These are phyloP conservation scores for Rosa hybrid DNA, from an alignment of 331 rosid species.

Conservation along the genomic window DNA sequence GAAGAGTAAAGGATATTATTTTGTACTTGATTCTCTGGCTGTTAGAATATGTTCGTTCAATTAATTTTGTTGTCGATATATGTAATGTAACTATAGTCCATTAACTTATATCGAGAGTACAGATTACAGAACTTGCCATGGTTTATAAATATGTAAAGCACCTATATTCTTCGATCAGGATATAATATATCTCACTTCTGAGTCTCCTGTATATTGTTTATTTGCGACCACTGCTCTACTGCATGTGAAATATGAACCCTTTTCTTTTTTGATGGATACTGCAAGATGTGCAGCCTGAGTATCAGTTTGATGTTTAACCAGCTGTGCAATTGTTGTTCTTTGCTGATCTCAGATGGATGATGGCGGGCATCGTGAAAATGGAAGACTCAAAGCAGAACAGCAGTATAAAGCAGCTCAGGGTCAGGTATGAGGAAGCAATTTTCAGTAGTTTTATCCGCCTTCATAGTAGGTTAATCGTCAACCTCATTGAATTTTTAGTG, in stretches of 20 bases:
- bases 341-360: conserved; percentile 69
- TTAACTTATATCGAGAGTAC: background rate
- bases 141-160: background rate
- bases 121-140: background rate
- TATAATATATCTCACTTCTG: background rate
- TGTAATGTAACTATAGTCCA: background rate
- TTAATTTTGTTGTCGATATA: no score
- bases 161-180: background rate
- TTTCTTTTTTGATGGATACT: conserved; percentile 4
- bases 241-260: background rate
- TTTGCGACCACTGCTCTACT: background rate
- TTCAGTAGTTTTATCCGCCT: no score
- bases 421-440: conserved; percentile 56
- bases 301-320: conserved; percentile 18
- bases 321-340: conserved; percentile 26
- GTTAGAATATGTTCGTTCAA: background rate
- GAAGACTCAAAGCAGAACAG: conserved; percentile 82
- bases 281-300: conserved; percentile 25
- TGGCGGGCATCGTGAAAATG: conserved; percentile 84
- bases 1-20: no score
- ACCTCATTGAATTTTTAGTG: no score
- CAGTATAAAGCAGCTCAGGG: conserved; percentile 86
- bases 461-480: no score
- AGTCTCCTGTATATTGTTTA: background rate
- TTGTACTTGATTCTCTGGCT: background rate